phyloP scores from a whole-genome alignment of 176 grass and related monocot genomes.

The Areca catechu region DNA sequence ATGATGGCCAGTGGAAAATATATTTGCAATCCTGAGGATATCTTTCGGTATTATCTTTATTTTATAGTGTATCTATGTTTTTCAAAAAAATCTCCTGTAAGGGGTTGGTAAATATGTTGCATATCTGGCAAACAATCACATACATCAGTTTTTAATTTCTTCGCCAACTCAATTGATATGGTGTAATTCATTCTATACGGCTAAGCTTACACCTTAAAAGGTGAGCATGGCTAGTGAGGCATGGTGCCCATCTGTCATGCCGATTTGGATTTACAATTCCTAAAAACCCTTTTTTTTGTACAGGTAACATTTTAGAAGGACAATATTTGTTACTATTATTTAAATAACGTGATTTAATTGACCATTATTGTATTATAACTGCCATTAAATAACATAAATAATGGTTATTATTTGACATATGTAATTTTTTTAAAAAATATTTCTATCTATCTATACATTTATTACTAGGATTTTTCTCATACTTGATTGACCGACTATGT shows the following conservation, averaged over 20 bases:
- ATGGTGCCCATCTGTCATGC: slow-evolving; percentile 92
- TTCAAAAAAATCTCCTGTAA: slow-evolving; percentile 69
- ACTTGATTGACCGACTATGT: too few relatives aligned
- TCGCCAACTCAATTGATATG: slow-evolving; percentile 29
- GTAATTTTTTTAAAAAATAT: too few relatives aligned
- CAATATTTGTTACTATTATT: too few relatives aligned
- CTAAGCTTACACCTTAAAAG: slow-evolving; percentile 66
- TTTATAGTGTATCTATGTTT: slow-evolving; percentile 25
- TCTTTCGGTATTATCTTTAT: slow-evolving; percentile 20
- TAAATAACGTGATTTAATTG: too few relatives aligned
- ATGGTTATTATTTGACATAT: too few relatives aligned
- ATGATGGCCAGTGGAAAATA: slow-evolving; percentile 4
- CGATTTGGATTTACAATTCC: slow-evolving; percentile 30
- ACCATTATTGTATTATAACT: too few relatives aligned
- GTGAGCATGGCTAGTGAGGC: slow-evolving; percentile 99
- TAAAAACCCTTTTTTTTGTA: too few relatives aligned
- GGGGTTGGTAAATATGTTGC: slow-evolving; percentile 41
- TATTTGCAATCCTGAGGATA: slow-evolving; percentile 16
- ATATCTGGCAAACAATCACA: slow-evolving; percentile 31
- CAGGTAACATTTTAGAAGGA: too few relatives aligned
- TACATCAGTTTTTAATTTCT: slow-evolving; percentile 43
- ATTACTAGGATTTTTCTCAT: too few relatives aligned
- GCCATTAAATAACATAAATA: too few relatives aligned
- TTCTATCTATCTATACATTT: too few relatives aligned
- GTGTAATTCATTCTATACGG: slow-evolving; percentile 33